A percentile compares a stretch with the other conserved stretches of the same genome.
Evolutionary conservation across 2,329 filamentous ascomycete genomes (phyloP).

Genomic region (Alternaria dauci): DNA sequence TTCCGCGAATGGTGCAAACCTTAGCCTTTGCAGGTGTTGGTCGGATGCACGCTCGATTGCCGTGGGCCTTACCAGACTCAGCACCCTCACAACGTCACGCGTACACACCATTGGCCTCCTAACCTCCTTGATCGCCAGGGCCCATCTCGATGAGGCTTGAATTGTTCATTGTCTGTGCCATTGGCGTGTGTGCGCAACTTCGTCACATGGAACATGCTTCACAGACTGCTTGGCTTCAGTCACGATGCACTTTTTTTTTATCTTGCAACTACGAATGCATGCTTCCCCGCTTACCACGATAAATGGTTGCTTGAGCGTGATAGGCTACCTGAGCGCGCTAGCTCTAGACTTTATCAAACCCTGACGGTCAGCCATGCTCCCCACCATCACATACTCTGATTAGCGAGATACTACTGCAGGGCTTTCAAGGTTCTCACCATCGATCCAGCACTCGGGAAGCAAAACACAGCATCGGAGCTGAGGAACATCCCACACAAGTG

Average conservation of each 20-base stretch:
- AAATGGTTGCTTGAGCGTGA: conserved; percentile 14
- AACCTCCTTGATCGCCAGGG: conserved; percentile 36
- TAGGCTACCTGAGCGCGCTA: conserved; percentile 29
- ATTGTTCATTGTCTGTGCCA: conserved; percentile 13
- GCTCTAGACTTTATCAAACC: conserved; percentile 16
- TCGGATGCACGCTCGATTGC: conserved; percentile 30
- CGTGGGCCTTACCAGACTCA: conserved; percentile 35
- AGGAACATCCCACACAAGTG: background rate
- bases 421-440: conserved; percentile 36
- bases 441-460: conserved; percentile 19
- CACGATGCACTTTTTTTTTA: conserved; percentile 9
- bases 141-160: conserved; percentile 22
- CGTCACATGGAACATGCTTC: conserved; percentile 13
- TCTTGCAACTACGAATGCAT: conserved; percentile 1
- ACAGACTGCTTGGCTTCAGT: conserved; percentile 6
- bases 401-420: conserved; percentile 40
- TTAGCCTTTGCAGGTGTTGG: conserved; percentile 15
- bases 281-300: conserved; percentile 18
- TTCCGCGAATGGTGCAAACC: conserved; percentile 21
- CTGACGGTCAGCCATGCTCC: conserved; percentile 24
- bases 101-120: conserved; percentile 30
- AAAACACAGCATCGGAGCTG: conserved; percentile 1
- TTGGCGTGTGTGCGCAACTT: conserved; percentile 13
- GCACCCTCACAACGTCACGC: conserved; percentile 44
- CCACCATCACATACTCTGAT: conserved; percentile 31